Evolutionary conservation across 208 protist species (phyloP).

Genomic region (Wallacemonas sp.): DNA sequence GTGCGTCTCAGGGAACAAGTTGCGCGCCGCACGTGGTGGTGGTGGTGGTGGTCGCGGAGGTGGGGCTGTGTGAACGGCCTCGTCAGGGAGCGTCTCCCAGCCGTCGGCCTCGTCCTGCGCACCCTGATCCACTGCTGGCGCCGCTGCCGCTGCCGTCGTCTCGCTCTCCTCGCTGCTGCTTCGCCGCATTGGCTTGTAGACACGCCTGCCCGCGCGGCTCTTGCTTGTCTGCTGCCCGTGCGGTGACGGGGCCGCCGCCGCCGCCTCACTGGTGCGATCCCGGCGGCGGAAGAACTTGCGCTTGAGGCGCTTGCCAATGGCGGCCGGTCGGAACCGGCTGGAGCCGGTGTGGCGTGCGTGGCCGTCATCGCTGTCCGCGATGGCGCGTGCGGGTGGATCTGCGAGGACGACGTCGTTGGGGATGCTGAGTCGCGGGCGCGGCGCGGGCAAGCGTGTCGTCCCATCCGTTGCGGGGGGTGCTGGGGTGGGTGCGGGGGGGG

Average conservation of each 20-base stretch:
- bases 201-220: not conserved
- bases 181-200: constrained; percentile 4
- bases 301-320: not conserved
- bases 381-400: not conserved
- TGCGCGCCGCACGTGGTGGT: too few relatives aligned
- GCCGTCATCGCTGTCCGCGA: too few relatives aligned
- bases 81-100: constrained; percentile 15
- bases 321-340: not conserved
- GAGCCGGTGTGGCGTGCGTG: too few relatives aligned
- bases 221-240: not conserved
- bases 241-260: too few relatives aligned
- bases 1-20: too few relatives aligned
- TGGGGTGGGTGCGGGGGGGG: too few relatives aligned
- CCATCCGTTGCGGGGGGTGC: too few relatives aligned
- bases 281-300: not conserved
- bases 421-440: not conserved
- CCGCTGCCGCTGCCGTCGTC: too few relatives aligned
- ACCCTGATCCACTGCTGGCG: too few relatives aligned
- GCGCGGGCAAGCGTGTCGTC: not conserved
- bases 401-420: constrained; percentile 8
- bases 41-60: too few relatives aligned
- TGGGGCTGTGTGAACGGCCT: too few relatives aligned
- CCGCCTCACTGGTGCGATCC: too few relatives aligned
- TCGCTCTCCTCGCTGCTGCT: not conserved
- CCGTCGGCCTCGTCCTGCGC: not conserved